Percentiles rank a stretch among this genome's conserved stretches.
Conservation (phyloP, 108 stramenopile species). For the Pelagomonas calceolata region DNA sequence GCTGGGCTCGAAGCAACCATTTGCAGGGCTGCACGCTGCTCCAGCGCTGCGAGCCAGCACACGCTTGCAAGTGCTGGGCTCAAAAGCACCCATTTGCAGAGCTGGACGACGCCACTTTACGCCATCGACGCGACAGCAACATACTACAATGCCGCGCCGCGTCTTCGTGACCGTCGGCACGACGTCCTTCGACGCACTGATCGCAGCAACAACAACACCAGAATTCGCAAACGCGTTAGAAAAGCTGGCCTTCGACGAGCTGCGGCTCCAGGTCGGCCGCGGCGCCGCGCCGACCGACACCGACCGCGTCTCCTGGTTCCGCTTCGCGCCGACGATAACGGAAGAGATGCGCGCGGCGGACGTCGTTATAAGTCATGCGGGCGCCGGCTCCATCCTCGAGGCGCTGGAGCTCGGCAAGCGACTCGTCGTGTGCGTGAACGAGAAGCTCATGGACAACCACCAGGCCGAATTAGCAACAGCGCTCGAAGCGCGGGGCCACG, state of each 20-base stretch:
- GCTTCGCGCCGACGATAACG: slow-evolving; percentile 54
- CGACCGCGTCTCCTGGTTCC: slow-evolving; percentile 37
- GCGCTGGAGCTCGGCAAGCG: slow-evolving; percentile 21
- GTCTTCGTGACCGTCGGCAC: slow-evolving; percentile 91
- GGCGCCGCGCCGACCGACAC: not conserved
- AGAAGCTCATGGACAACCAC: slow-evolving; percentile 83
- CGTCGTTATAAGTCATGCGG: slow-evolving; percentile 75
- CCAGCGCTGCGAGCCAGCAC: no score
- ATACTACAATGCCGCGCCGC: no score
- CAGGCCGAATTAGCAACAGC: slow-evolving; percentile 79
- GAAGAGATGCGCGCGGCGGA: slow-evolving; percentile 68
- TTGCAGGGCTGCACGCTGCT: no score
- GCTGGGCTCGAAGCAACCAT: no score
- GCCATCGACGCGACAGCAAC: no score
- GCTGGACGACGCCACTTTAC: no score
- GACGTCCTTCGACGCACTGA: slow-evolving; percentile 68
- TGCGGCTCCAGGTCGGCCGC: slow-evolving; percentile 27
- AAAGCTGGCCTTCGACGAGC: slow-evolving; percentile 11
- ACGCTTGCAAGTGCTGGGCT: no score
- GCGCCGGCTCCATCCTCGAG: slow-evolving; percentile 85
- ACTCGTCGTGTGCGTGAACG: slow-evolving; percentile 75
- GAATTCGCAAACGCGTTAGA: slow-evolving; percentile 7
- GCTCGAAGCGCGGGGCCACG: slow-evolving; percentile 23
- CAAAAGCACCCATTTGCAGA: no score
- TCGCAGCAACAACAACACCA: slow-evolving; percentile 42